Percentiles rank a stretch among this genome's conserved stretches.
Conservation (phyloP, 169 alveolate species). For the Babesia divergens region DNA sequence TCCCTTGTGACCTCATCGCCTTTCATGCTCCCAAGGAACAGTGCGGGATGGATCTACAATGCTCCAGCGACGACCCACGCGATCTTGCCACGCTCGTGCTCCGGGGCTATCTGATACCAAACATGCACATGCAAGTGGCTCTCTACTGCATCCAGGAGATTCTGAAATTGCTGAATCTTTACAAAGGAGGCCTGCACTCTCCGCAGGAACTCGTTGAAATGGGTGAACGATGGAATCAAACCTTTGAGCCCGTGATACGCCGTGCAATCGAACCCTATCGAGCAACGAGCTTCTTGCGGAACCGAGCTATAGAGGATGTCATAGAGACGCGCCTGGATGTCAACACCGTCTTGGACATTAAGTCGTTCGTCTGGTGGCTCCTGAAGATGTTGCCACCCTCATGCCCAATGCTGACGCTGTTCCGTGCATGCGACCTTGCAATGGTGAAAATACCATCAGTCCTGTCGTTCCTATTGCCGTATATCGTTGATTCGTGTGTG, state of each 20-base stretch:
- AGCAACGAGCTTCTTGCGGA: slow-evolving; percentile 31
- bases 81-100: slow-evolving; percentile 20
- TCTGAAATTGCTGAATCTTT: slow-evolving; percentile 16
- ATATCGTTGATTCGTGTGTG: slow-evolving; percentile 36
- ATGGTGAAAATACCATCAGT: slow-evolving; percentile 47
- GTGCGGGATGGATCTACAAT: neutral
- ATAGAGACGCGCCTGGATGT: slow-evolving; percentile 39
- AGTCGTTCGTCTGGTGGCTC: slow-evolving; percentile 59
- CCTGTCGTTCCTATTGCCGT: slow-evolving; percentile 41
- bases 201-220: slow-evolving; percentile 3
- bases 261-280: slow-evolving; percentile 43
- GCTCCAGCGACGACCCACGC: neutral
- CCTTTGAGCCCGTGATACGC: slow-evolving; percentile 9
- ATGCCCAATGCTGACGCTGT: slow-evolving; percentile 34
- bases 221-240: slow-evolving; percentile 15
- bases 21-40: neutral
- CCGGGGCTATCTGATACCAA: slow-evolving; percentile 35
- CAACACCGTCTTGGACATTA: slow-evolving; percentile 51
- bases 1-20: slow-evolving; percentile 22
- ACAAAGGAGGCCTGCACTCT: slow-evolving; percentile 26
- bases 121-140: slow-evolving; percentile 48
- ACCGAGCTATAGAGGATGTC: slow-evolving; percentile 23
- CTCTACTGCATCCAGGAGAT: slow-evolving; percentile 49
- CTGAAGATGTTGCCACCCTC: slow-evolving; percentile 48
- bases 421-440: slow-evolving; percentile 53